phyloP scores from a whole-genome alignment of 108 stramenopile genomes.

The Skeletonema menzelii region DNA sequence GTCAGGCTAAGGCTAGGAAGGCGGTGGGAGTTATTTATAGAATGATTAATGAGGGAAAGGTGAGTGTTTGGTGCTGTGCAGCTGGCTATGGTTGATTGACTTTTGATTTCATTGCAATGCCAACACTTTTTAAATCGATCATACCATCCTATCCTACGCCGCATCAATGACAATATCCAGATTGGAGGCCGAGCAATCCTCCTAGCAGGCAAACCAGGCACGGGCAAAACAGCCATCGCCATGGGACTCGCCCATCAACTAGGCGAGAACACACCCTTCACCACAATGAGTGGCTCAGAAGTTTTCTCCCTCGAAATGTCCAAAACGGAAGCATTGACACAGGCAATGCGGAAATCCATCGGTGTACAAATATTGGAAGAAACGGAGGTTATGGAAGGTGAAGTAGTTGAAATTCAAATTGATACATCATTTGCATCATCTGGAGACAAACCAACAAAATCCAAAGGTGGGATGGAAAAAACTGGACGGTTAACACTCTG shows the following conservation, averaged over 20 bases:
- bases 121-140: neutral
- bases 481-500: constrained; percentile 96
- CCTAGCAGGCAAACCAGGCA: constrained; percentile 90
- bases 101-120: neutral
- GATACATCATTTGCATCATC: constrained; percentile 50
- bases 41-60: constrained; percentile 78
- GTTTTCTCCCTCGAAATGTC: constrained; percentile 98
- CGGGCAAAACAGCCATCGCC: constrained; percentile 93
- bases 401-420: constrained; percentile 99
- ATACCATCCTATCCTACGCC: neutral
- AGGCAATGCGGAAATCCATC: constrained; percentile 94
- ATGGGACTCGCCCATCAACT: constrained; percentile 91
- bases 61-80: neutral
- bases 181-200: constrained; percentile 92
- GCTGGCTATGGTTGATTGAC: neutral
- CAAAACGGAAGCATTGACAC: constrained; percentile 99
- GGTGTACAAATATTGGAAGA: constrained; percentile 98
- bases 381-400: constrained; percentile 99
- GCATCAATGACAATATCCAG: constrained; percentile 30
- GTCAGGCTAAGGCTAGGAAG: constrained; percentile 59
- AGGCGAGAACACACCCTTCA: constrained; percentile 96
- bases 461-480: constrained; percentile 80
- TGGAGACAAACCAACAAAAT: constrained; percentile 35
- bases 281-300: constrained; percentile 94
- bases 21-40: constrained; percentile 86